Percentiles rank a stretch among this genome's conserved stretches.
Evolutionary conservation across 106 monocot species (phyloP).

Genomic region (Amphibolis antarctica): DNA sequence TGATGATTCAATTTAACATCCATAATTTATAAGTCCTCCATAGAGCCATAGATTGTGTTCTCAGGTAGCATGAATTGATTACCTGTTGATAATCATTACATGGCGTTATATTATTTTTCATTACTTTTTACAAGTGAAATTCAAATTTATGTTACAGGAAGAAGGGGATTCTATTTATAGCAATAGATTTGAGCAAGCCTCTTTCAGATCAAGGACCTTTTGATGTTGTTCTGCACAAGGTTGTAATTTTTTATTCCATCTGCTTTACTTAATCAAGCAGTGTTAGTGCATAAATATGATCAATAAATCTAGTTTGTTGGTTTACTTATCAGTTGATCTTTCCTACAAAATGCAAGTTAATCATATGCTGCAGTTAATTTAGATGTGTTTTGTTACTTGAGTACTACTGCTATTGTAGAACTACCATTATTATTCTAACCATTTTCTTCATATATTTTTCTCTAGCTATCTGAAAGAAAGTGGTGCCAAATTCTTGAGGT

Average conservation of each 20-base stretch:
- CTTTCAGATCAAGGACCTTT: conserved; percentile 93
- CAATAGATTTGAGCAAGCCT: conserved; percentile 54
- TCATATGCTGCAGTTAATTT: background rate
- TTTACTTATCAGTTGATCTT: too few species aligned
- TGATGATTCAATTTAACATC: background rate
- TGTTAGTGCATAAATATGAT: too few species aligned
- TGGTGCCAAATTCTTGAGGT: conserved; percentile 87
- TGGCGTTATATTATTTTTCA: background rate
- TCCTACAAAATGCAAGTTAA: background rate
- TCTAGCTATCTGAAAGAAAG: conserved; percentile 60
- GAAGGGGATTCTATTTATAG: conserved; percentile 78
- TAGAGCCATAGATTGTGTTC: too few species aligned
- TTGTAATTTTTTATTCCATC: conserved; percentile 9
- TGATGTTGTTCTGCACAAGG: conserved; percentile 86
- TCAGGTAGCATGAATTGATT: too few species aligned
- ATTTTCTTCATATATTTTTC: background rate
- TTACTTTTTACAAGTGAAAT: background rate
- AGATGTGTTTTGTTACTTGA: background rate
- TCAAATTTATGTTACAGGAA: conserved; percentile 39
- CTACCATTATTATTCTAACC: background rate
- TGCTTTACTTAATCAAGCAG: too few species aligned
- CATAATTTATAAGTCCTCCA: background rate
- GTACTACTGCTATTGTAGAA: background rate
- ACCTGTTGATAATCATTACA: background rate
- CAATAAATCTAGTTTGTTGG: too few species aligned